These are phyloP conservation scores for Erodium texanum DNA, from an alignment of 441 rosid genomes.

Conservation along the genomic window DNA sequence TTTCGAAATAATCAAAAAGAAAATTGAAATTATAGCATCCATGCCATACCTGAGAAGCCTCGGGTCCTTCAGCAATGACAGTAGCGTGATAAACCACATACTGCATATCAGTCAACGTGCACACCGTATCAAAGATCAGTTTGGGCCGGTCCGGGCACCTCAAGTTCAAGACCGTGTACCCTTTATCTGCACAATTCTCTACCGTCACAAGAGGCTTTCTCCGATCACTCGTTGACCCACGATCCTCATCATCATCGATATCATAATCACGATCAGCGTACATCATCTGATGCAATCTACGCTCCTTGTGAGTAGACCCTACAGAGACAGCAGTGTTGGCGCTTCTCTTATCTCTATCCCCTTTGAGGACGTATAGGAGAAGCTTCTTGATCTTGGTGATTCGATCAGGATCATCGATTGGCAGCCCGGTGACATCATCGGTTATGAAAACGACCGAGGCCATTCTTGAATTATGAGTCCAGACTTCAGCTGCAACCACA, in stretches of 20 bases:
- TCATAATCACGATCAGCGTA: constrained; percentile 80
- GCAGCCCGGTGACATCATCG: constrained; percentile 41
- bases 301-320: constrained; percentile 60
- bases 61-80: constrained; percentile 63
- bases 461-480: constrained; percentile 90
- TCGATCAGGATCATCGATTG: constrained; percentile 46
- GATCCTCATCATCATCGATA: constrained; percentile 17
- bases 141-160: constrained; percentile 68
- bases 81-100: constrained; percentile 72
- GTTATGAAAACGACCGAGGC: constrained; percentile 70
- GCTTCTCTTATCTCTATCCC: constrained; percentile 48
- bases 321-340: constrained; percentile 69
- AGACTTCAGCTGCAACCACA: constrained; percentile 67
- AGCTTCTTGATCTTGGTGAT: constrained; percentile 52
- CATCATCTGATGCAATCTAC: constrained; percentile 86
- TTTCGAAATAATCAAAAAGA: background rate
- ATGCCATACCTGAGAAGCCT: constrained; percentile 54
- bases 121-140: constrained; percentile 63
- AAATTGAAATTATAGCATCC: background rate
- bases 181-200: constrained; percentile 53
- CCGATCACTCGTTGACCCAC: constrained; percentile 23
- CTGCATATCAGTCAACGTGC: constrained; percentile 80
- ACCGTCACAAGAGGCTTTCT: constrained; percentile 45
- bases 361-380: constrained; percentile 54
- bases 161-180: constrained; percentile 68